These are phyloP conservation scores for Verticillium tricorpus DNA, from an alignment of 2,329 filamentous ascomycete species.

Conservation along the genomic window DNA sequence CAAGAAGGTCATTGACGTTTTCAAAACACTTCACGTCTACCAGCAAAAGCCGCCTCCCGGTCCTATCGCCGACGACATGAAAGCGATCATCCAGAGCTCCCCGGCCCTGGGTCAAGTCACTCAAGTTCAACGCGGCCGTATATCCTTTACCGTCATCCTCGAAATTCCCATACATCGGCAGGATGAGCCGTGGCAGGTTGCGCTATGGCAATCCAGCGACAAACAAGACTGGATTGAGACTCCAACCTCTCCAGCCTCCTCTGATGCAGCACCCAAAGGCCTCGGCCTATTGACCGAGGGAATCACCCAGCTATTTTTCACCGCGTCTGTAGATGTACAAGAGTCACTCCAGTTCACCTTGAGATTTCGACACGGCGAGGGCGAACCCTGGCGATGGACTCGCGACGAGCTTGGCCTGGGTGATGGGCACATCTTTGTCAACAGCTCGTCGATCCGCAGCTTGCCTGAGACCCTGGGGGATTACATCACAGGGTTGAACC, in stretches of 20 bases:
- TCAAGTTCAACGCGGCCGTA: constrained; percentile 40
- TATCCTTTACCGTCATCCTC: constrained; percentile 64
- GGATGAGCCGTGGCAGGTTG: constrained; percentile 63
- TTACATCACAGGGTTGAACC: constrained; percentile 54
- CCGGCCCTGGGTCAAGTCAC: constrained; percentile 76
- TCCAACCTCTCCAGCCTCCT: constrained; percentile 22
- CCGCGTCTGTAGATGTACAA: constrained; percentile 8
- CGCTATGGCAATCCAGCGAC: constrained; percentile 65
- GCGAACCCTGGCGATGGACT: constrained; percentile 65
- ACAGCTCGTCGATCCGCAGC: constrained; percentile 18
- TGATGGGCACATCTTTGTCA: constrained; percentile 60
- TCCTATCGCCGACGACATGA: constrained; percentile 26
- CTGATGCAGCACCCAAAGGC: constrained; percentile 35
- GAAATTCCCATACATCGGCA: constrained; percentile 55
- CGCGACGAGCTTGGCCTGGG: constrained; percentile 57
- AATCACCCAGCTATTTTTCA: constrained; percentile 8
- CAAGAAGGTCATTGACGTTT: constrained; percentile 25
- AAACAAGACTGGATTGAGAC: constrained; percentile 53
- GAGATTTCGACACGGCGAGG: constrained; percentile 54
- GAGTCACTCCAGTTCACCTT: constrained; percentile 61
- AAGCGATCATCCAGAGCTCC: constrained; percentile 42
- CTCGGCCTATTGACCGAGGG: constrained; percentile 35
- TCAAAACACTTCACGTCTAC: constrained; percentile 31
- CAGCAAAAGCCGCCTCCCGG: constrained; percentile 28
- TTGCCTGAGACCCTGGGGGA: constrained; percentile 40